Percentiles rank a stretch among this genome's conserved stretches.
phyloP scores from a whole-genome alignment of 768 basidiomycete species.

The Panellus pusillus region DNA sequence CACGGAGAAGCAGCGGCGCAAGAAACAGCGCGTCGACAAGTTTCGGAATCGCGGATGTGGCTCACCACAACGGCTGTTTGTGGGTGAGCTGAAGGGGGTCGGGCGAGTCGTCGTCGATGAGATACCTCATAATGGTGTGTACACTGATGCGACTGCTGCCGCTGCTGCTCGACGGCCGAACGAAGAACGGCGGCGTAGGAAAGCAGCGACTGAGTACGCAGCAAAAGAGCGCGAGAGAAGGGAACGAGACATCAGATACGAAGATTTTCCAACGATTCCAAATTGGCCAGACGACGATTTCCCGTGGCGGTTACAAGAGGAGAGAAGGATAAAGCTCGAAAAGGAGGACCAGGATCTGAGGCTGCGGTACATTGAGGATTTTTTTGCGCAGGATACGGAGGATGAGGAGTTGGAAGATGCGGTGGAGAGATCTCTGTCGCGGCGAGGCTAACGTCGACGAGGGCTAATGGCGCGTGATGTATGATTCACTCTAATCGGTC shows the following conservation, averaged over 20 bases:
- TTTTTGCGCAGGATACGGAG: conserved; percentile 53
- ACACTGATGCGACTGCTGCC: conserved; percentile 17
- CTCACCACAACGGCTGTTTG: conserved; percentile 12
- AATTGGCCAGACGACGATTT: conserved; percentile 57
- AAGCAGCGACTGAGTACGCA: conserved; percentile 32
- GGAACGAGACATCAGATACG: conserved; percentile 20
- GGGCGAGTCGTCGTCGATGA: conserved; percentile 20
- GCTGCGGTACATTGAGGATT: conserved; percentile 47
- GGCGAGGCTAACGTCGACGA: conserved; percentile 6
- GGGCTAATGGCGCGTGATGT: conserved; percentile 13
- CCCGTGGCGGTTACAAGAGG: conserved; percentile 48
- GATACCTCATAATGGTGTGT: conserved; percentile 17
- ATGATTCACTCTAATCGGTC: not conserved
- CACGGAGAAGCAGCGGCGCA: conserved; percentile 20
- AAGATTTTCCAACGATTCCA: conserved; percentile 32
- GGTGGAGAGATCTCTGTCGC: conserved; percentile 9
- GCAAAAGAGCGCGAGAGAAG: conserved; percentile 24
- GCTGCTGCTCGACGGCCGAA: conserved; percentile 13
- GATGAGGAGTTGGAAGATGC: conserved; percentile 33
- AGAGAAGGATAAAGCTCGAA: conserved; percentile 35
- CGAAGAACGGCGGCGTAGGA: conserved; percentile 15
- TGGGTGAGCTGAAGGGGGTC: conserved; percentile 16
- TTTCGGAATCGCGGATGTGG: conserved; percentile 18
- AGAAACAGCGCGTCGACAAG: conserved; percentile 21
- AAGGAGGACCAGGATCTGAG: conserved; percentile 41